Evolutionary conservation across 139 green algal genomes (phyloP).

Genomic region (Raphidocelis subcapitata): DNA sequence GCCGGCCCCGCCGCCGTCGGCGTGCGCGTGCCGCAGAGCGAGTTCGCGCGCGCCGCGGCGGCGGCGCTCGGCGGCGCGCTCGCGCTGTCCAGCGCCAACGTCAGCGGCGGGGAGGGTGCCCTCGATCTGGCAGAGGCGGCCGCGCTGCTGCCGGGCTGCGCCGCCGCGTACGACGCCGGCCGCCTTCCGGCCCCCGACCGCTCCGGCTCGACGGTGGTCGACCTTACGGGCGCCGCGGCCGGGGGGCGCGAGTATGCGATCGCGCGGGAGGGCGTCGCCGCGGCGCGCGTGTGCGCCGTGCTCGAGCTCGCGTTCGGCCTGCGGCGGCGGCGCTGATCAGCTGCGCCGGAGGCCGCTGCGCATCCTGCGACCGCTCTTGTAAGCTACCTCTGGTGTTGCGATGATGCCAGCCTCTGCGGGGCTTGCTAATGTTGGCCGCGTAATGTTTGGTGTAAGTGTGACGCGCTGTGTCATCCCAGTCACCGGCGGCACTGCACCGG

Average conservation of each 20-base stretch:
- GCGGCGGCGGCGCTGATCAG: background rate
- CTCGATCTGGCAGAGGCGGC: background rate
- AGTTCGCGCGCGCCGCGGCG: slow-evolving; percentile 59
- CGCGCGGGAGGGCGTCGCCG: slow-evolving; percentile 16
- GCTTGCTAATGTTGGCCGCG: too few species aligned
- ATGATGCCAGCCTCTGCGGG: too few species aligned
- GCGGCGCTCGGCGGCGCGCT: slow-evolving; percentile 41
- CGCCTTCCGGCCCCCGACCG: slow-evolving; percentile 24
- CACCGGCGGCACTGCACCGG: too few species aligned
- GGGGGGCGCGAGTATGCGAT: slow-evolving; percentile 3
- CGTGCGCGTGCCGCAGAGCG: slow-evolving; percentile 61
- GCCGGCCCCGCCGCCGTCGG: slow-evolving; percentile 42
- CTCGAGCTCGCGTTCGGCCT: slow-evolving; percentile 15
- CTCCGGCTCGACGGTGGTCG: slow-evolving; percentile 69
- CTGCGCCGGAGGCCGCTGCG: background rate
- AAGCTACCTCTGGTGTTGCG: too few species aligned
- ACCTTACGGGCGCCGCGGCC: slow-evolving; percentile 40
- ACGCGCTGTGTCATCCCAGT: too few species aligned
- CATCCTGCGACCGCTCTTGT: too few species aligned
- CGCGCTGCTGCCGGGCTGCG: slow-evolving; percentile 56
- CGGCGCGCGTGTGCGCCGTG: slow-evolving; percentile 11
- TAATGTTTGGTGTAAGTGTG: too few species aligned
- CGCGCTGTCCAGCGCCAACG: slow-evolving; percentile 72
- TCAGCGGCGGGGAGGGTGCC: slow-evolving; percentile 46
- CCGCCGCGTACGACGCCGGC: slow-evolving; percentile 65